Conservation (phyloP, 768 basidiomycete genomes). For the Ramaria sp. region DNA sequence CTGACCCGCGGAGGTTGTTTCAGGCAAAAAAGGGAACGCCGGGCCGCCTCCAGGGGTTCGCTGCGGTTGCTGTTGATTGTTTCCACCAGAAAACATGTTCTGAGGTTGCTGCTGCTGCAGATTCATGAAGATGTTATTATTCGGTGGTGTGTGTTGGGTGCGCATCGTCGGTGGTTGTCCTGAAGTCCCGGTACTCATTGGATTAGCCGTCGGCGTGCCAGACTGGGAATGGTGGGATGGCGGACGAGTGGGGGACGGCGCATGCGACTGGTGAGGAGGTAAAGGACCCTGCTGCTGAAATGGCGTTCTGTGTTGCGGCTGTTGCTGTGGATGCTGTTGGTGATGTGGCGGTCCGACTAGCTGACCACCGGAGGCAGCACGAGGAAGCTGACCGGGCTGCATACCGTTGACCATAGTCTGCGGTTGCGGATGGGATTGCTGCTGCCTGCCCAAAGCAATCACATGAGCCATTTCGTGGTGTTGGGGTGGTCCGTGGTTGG, state of each 20-base stretch:
- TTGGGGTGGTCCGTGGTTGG: neutral
- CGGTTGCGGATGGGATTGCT: neutral
- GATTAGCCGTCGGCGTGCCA: neutral
- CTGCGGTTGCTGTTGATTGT: conserved; percentile 15
- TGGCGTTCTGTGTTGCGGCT: conserved; percentile 1
- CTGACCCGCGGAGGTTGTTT: neutral
- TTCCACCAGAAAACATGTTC: neutral
- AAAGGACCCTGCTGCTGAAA: conserved; percentile 3
- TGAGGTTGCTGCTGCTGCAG: conserved; percentile 1
- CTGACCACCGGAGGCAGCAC: neutral
- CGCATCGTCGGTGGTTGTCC: conserved; percentile 13
- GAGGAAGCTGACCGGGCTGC: neutral
- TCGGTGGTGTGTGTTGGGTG: neutral
- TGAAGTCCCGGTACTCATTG: conserved; percentile 16
- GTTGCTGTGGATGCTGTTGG: conserved; percentile 6
- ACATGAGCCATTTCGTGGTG: neutral
- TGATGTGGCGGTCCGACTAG: neutral
- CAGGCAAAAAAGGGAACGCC: neutral
- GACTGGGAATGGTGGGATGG: conserved; percentile 19
- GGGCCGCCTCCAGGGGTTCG: conserved; percentile 8
- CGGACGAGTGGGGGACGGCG: conserved; percentile 19
- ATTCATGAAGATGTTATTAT: conserved; percentile 5
- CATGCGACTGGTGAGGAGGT: conserved; percentile 2
- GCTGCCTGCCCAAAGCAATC: neutral
- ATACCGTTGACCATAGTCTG: neutral